A percentile compares a stretch with the other conserved stretches of the same genome.
These are phyloP conservation scores for Otatea glauca DNA, from an alignment of 176 grass and related monocot genomes.

Conservation along the genomic window DNA sequence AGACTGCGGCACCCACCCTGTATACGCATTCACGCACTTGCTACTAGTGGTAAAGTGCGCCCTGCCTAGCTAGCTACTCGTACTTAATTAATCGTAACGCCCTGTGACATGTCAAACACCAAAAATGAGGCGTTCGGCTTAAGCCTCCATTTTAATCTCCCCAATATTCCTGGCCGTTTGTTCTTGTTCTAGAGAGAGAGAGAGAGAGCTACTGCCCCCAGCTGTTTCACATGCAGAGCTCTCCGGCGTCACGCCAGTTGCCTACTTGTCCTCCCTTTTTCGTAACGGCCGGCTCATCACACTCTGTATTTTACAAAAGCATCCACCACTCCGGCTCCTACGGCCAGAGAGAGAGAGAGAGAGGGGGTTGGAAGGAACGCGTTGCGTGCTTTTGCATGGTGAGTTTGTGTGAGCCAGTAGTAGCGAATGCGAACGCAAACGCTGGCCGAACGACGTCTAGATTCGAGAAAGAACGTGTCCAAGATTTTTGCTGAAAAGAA, in stretches of 20 bases:
- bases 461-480: conserved; percentile 8
- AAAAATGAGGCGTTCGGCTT: conserved; percentile 1
- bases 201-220: background rate
- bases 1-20: background rate
- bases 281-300: conserved; percentile 40
- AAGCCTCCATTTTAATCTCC: background rate
- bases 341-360: background rate
- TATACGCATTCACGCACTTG: background rate
- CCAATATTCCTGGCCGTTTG: conserved; percentile 14
- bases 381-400: background rate
- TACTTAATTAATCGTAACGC: conserved; percentile 16
- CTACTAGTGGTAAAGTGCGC: too few relatives aligned
- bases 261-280: conserved; percentile 13
- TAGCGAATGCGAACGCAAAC: background rate
- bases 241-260: background rate
- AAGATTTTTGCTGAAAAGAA: background rate
- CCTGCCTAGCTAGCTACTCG: background rate
- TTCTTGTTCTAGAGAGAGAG: background rate
- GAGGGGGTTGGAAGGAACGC: background rate
- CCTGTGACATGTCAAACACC: conserved; percentile 38
- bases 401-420: background rate
- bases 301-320: background rate
- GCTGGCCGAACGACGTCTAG: background rate
- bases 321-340: background rate
- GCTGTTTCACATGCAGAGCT: conserved; percentile 36